Conservation (phyloP, 495 filamentous ascomycete species). For the Elaphomyces granulatus region DNA sequence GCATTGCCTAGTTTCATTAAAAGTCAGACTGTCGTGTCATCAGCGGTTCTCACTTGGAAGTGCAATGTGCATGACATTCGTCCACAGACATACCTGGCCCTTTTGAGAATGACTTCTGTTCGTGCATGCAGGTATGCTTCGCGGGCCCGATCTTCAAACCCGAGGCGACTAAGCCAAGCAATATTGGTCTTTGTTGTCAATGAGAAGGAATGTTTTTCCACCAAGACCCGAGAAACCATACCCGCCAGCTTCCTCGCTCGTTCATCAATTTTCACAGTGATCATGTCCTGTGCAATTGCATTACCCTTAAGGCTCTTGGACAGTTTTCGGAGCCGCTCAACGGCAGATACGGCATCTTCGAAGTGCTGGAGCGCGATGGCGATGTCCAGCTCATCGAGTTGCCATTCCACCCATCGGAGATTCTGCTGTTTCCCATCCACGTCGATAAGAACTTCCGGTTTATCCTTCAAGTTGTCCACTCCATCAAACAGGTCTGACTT, state of each 20-base stretch:
- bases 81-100: slow-evolving; percentile 59
- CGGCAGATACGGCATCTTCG: slow-evolving; percentile 62
- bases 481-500: slow-evolving; percentile 56
- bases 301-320: slow-evolving; percentile 73
- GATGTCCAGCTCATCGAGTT: slow-evolving; percentile 94
- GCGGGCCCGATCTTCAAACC: slow-evolving; percentile 77
- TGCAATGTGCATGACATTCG: too few relatives aligned
- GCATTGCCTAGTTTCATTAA: too few relatives aligned
- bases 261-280: slow-evolving; percentile 78
- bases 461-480: slow-evolving; percentile 44
- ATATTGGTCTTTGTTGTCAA: slow-evolving; percentile 61
- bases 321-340: slow-evolving; percentile 70
- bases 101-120: slow-evolving; percentile 56
- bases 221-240: slow-evolving; percentile 56
- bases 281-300: slow-evolving; percentile 69
- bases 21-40: too few relatives aligned
- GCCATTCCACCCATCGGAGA: slow-evolving; percentile 83
- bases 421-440: slow-evolving; percentile 95
- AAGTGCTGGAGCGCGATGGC: slow-evolving; percentile 86
- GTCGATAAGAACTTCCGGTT: slow-evolving; percentile 66
- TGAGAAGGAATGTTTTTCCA: slow-evolving; percentile 56
- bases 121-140: slow-evolving; percentile 75
- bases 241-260: slow-evolving; percentile 65
- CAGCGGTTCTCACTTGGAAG: too few relatives aligned
- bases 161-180: slow-evolving; percentile 67